Evolutionary conservation across 1,284 basidiomycete genomes (phyloP), one percentile per base, ranked within the genome.

Genomic region (Anthracocystis walkeri): DNA sequence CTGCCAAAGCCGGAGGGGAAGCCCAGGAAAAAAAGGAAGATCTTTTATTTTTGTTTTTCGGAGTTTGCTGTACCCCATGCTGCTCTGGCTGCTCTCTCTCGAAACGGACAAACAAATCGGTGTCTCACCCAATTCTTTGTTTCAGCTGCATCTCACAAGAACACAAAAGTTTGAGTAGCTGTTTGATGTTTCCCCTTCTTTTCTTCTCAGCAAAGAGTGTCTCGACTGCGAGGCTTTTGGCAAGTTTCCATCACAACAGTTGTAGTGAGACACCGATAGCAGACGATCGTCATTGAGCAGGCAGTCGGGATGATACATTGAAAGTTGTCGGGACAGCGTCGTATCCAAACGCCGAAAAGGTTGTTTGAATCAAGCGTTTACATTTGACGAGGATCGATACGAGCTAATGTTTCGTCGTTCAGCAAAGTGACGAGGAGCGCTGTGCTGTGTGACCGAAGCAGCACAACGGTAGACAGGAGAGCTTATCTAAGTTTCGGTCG

Each of bases 301-400:
- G 35, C 35, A 38, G 35, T 14, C 16, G 35, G 14, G 35, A 38
- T 38, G 35, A 38, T 38, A 38, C 35, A 38, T 38, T 10, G 35
- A 38, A 5, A 4, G 35, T 38, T 11, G 35, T 16, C 35, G 35
- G 35, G 35, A 38, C 35, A 38, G 16, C 12, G 35, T 12, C 35
- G 35, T 38, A 38, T 38, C 12, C 35, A 38, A 38, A 38, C 35
- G 35, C 35, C 35, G 35, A 38, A 38, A 38, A 38, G 35, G 12
- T 16, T 16, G 35, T 38, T 38, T 14, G n/a, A 38, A 38, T 38
- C 14, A 38, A 38, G 31, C 10, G 8, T 16, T 16, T 16, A 38
- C 35, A 38, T 38, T 12, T 11, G 23, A 46, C 45, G 45, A 46
- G 45, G 45, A 46, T 46, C 45, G 45, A 46, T 27, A 46, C 45